Base-by-base conservation (phyloP, 306 rosid species). In the Gastrolobium villosum region DNA sequence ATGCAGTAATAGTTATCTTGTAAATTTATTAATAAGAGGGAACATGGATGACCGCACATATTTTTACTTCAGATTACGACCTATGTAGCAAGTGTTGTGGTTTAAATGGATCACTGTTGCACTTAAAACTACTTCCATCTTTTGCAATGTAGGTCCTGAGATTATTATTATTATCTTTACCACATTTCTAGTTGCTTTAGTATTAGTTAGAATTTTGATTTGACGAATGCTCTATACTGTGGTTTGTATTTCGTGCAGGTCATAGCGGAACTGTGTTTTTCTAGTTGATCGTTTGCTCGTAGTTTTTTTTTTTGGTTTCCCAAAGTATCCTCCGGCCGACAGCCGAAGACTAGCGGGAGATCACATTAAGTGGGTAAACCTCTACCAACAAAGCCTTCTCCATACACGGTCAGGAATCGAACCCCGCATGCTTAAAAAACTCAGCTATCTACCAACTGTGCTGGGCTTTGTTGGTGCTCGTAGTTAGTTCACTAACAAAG, bases 181-280 rank as follows among this genome's bases (percentile, higher is more conserved):
- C 62, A 63, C 41, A 6, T 68, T 59, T 40, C 32, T 40, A 34
- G 57, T 50, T 78, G 50, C 68, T 39, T 20, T 55, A 7, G 11
- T 72, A 73, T 48, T 65, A 8, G 6, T 36, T 28, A 26, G 40
- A 46, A 15, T 45, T 59, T 72, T 68, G 71, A 62, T 70, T 75
- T 70, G 55, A 71, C 44, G 26, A 78, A 45, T 81, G 46, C 40
- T 39, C 60, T 28, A 10, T 66, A 7, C 5, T 70, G 41, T 10
- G 70, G 36, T 44, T 60, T 77, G 62, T 76, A 34, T 61, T 77
- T 50, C 10, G 5, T 66, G 67, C 88, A 85, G 88, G 75, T 68
- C 9, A 37, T 62, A 26, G 26, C 13, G 32, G 70, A 84, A 74
- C 32, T 41, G 4, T 35, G 50, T 46, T 84, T 55, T 52, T 61